Conservation (phyloP, 768 basidiomycete species). For the Sporobolomyces phaffii region DNA sequence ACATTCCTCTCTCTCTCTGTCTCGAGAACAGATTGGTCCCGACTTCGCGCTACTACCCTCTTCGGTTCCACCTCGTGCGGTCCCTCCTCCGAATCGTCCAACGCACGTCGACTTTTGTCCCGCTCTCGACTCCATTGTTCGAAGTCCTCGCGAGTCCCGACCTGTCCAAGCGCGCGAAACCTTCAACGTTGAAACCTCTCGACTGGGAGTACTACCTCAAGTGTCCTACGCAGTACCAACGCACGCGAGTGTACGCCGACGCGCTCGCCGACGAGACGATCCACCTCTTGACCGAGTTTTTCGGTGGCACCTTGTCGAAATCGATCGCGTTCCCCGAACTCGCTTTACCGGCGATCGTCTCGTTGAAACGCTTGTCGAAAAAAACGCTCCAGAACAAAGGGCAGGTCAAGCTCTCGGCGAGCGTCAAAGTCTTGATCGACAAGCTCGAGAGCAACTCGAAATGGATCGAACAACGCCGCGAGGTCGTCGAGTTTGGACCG, state of each 20-base stretch:
- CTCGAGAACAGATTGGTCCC: conserved; percentile 64
- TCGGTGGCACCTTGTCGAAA: conserved; percentile 61
- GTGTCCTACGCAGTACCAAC: conserved; percentile 77
- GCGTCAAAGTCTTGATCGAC: conserved; percentile 72
- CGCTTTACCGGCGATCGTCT: conserved; percentile 66
- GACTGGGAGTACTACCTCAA: conserved; percentile 83
- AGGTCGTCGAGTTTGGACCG: conserved; percentile 68
- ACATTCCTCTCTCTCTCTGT: background rate
- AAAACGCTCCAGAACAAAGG: conserved; percentile 58
- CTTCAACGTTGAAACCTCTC: conserved; percentile 78
- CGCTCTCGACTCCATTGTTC: conserved; percentile 76
- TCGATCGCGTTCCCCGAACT: conserved; percentile 93
- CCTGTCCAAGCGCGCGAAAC: conserved; percentile 63
- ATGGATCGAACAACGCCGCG: conserved; percentile 70
- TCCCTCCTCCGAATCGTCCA: conserved; percentile 78
- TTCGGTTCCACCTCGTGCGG: conserved; percentile 84
- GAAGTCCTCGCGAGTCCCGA: conserved; percentile 76
- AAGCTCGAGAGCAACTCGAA: conserved; percentile 74
- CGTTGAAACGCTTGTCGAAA: conserved; percentile 70
- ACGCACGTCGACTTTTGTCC: conserved; percentile 78
- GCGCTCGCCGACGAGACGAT: conserved; percentile 72
- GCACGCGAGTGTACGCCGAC: conserved; percentile 78
- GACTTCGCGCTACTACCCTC: conserved; percentile 84
- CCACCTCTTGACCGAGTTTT: conserved; percentile 76
- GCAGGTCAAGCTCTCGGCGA: conserved; percentile 44